Conservation (phyloP, 495 filamentous ascomycete species). For the Annulohypoxylon stygium region DNA sequence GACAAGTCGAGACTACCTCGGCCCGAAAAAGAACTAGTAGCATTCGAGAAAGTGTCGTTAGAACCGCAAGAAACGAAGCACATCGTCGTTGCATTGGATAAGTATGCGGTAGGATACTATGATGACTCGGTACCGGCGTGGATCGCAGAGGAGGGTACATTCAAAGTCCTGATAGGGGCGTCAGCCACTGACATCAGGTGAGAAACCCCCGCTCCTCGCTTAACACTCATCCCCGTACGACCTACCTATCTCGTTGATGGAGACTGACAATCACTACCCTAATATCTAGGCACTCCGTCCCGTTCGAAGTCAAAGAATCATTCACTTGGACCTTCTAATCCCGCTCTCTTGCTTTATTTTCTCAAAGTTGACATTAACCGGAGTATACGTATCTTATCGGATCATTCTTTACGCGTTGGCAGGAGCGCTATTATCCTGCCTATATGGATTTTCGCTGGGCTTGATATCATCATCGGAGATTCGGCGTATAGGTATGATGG, state of each 20-base stretch:
- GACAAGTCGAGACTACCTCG: constrained; percentile 68
- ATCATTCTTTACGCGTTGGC: constrained; percentile 28
- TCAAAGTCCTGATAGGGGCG: constrained; percentile 74
- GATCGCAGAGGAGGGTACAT: constrained; percentile 82
- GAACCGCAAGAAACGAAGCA: constrained; percentile 76
- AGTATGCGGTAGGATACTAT: constrained; percentile 84
- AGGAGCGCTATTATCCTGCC: constrained; percentile 25
- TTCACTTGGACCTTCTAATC: constrained; percentile 68
- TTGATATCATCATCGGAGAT: constrained; percentile 38
- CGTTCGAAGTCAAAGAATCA: constrained; percentile 69
- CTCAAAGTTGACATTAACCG: background rate
- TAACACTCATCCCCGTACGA: constrained; percentile 26
- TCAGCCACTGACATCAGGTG: constrained; percentile 63
- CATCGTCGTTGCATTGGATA: constrained; percentile 74
- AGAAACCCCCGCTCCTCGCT: constrained; percentile 42
- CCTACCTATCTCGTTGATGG: constrained; percentile 34
- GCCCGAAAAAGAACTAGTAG: constrained; percentile 82
- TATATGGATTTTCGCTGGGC: constrained; percentile 14
- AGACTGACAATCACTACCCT: constrained; percentile 43
- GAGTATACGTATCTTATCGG: constrained; percentile 15
- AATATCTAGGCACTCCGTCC: constrained; percentile 56
- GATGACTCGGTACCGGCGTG: constrained; percentile 77
- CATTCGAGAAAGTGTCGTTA: constrained; percentile 82
- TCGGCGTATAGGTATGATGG: constrained; percentile 32
- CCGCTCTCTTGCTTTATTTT: background rate